Evolutionary conservation across 257 asterid genomes (phyloP), one percentile per base, ranked within the genome.

Genomic region (Cynanchum wilfordii): DNA sequence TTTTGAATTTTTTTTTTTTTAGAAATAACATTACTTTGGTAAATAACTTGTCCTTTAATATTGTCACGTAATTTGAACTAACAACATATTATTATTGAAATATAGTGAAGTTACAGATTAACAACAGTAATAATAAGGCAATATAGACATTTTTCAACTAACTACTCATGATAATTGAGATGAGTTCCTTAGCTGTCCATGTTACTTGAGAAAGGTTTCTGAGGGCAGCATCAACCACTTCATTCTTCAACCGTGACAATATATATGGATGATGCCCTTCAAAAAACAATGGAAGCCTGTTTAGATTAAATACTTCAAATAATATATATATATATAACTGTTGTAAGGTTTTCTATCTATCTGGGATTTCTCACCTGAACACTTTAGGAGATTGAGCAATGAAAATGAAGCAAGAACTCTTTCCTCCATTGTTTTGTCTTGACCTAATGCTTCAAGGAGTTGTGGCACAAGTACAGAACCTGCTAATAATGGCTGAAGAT

Each of bases 111-210:
- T 38, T 6, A 38, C 7, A 38, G 0, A 7, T 7, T 42, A 42
- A 42, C 11, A 42, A 42, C 2, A 42, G 10, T 42, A 42, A 42
- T 42, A 42, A 8, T 42, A 42, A 59, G 15, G 36, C 7, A 16
- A 62, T 49, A 1, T 30, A 66, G 57, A 44, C 64, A 29, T 33
- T 56, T 8, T 42, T n/a, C n/a, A n/a, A n/a, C n/a, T n/a, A 77
- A 76, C 72, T 73, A 79, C 25, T 69, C 54, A 73, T 67, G 64
- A 85, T 68, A 25, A 79, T 59, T 33, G 88, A 83, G 58, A 82
- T 81, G 17, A 92, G 87, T 85, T 88, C 88, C 75, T 75, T 76
- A 3, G 96, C 93, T 15, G 96, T 87, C 97, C 96, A 87, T 50
- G 97, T 87, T 25, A 80, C 83, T 60, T 70, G 45, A 25, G 89